Conservation (phyloP, 192 early-diverging fungal genomes). For the Linnemannia hyalina region DNA sequence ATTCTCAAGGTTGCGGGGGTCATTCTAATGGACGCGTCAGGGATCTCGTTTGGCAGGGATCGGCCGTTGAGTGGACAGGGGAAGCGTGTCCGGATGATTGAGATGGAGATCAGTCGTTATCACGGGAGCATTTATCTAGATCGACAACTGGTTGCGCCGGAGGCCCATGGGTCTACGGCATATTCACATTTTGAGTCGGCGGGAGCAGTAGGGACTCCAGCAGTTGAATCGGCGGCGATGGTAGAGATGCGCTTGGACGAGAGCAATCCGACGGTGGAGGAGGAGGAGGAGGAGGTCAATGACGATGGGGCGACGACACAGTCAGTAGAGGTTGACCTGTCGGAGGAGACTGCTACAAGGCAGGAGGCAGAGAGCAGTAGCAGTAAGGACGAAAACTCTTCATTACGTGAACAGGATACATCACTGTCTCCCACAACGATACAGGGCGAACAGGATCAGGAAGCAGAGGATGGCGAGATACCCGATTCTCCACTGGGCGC, state of each 20-base stretch:
- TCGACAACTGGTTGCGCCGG: slow-evolving; percentile 16
- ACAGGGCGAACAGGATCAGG: not conserved
- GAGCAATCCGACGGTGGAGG: not conserved
- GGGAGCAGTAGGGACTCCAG: not conserved
- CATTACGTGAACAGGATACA: not conserved
- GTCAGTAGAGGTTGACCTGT: not conserved
- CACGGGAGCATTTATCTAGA: slow-evolving; percentile 72
- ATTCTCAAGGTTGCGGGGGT: slow-evolving; percentile 58
- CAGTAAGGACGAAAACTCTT: not conserved
- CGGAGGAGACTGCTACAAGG: too few relatives aligned
- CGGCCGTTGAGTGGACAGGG: slow-evolving; percentile 55
- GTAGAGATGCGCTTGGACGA: not conserved
- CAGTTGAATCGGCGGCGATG: not conserved
- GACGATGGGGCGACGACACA: not conserved
- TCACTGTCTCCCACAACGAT: not conserved
- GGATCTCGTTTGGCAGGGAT: slow-evolving; percentile 75
- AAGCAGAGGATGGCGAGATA: slow-evolving; percentile 38
- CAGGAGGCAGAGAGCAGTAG: not conserved
- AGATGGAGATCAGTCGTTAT: slow-evolving; percentile 74
- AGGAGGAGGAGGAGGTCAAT: not conserved
- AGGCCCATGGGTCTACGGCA: not conserved
- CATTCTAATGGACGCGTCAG: slow-evolving; percentile 67
- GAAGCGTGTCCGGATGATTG: slow-evolving; percentile 70
- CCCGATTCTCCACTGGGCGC: slow-evolving; percentile 32
- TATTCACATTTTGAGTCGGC: not conserved